Percentiles rank a stretch among this genome's conserved stretches.
These are phyloP conservation scores for Houttuynia cordata DNA, from an alignment of 164 flowering plant species.

Conservation along the genomic window DNA sequence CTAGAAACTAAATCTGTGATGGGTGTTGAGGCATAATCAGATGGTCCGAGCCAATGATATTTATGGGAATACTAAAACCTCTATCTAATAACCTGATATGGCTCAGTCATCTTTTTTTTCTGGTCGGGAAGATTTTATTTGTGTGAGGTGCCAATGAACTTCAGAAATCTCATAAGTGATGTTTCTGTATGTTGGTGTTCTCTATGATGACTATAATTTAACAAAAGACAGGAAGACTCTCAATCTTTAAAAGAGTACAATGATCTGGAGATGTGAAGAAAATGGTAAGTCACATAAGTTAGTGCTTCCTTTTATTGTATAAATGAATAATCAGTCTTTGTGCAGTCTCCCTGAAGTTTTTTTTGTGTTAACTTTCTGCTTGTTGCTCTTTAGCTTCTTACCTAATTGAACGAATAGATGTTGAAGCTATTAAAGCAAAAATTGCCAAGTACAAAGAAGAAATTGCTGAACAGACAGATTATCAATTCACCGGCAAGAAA, in stretches of 20 bases:
- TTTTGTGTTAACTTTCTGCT: not conserved
- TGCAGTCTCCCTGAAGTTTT: too few relatives aligned
- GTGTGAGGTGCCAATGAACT: not conserved
- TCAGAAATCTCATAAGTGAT: too few relatives aligned
- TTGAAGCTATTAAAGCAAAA: slow-evolving; percentile 64
- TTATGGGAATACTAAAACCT: not conserved
- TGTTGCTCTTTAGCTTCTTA: slow-evolving; percentile 32
- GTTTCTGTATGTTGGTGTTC: not conserved
- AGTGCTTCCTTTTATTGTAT: not conserved
- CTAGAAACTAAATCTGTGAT: not conserved
- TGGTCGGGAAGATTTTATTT: not conserved
- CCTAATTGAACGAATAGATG: slow-evolving; percentile 68
- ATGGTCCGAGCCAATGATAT: not conserved
- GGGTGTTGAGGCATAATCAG: not conserved
- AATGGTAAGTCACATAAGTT: slow-evolving; percentile 57
- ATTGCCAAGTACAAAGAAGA: slow-evolving; percentile 63
- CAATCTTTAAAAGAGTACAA: slow-evolving; percentile 74
- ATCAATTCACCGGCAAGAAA: slow-evolving; percentile 72
- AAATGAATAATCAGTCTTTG: not conserved
- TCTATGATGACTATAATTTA: slow-evolving; percentile 29
- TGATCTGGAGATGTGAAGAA: slow-evolving; percentile 96
- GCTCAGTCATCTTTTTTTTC: too few relatives aligned
- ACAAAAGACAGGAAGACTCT: slow-evolving; percentile 90
- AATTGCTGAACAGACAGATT: slow-evolving; percentile 85
- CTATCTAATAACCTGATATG: too few relatives aligned